Evolutionary conservation across 2,329 filamentous ascomycete genomes (phyloP), one percentile per base, ranked within the genome.

Genomic region (Davidsoniella virescens): DNA sequence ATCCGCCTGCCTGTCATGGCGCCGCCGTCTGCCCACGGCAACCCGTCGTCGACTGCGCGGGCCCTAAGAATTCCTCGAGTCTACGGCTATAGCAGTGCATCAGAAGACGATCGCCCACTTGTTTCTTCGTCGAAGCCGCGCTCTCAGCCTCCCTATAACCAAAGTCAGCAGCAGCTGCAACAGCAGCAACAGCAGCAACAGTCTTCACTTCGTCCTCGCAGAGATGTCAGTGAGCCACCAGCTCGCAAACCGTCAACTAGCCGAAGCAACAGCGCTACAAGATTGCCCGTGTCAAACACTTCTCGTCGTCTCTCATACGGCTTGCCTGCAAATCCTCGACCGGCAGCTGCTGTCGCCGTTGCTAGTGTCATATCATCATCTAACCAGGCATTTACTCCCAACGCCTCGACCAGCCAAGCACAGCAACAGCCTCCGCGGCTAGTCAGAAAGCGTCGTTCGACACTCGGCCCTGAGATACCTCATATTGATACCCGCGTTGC

Each of bases 401-500:
- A 9, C 33, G n/a, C 23, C 5, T 37, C 43, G 25, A 33, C 42
- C 16, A 20, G 26, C 29, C n/a, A 18, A 37, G 44, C 44, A 29
- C 20, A 33, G 16, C 44, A 48, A 48, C 45, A 48, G 16, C 36
- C 36, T 25, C n/a, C 23, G 33, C 40, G 26, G 8, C 44, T 29
- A 14, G 29, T 33, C 12, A 41, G 18, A 9, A 45, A 36, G 17
- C 43, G 43, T n/a, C 49, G 49, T 37, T 51, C 49, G 20, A 40
- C 39, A 4, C 16, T 51, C 7, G 33, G 33, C 9, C 49, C 23
- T 20, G 43, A 41, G 12, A 26, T 46, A 5, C 49, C 49, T 10
- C 49, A 51, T 2, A 51, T 51, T n/a, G 43, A 51, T 26, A 51
- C 49, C 23, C 42, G 49, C 23, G 43, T 51, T 16, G 18, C 36